Evolutionary conservation across 2,329 filamentous ascomycete species (phyloP), one percentile per base, ranked within the genome.

Genomic region (Ophiocordyceps sinensis): DNA sequence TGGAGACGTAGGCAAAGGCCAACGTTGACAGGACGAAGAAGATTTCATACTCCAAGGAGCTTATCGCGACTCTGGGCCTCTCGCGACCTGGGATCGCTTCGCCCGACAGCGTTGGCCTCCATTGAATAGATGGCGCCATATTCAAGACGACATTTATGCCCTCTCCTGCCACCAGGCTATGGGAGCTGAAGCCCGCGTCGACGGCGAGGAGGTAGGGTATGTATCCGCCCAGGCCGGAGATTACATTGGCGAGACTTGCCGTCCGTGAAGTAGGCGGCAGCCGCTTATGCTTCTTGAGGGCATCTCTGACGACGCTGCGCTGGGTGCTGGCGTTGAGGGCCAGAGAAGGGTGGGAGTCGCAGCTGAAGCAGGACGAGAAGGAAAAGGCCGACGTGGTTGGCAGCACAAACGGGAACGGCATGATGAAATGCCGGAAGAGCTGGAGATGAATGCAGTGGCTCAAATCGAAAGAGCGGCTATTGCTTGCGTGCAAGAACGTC

Each of bases 321-420:
- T 85, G 78, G 9, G 85, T 89, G 49, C 87, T 88, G 19, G 86
- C 81, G 41, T 76, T 75, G 51, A 89, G 75, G 21, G 87, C 85
- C 35, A 98, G 71, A 1, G 89, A 94, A 4, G 91, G 89, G 61
- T 96, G 89, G 3, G 85, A 86, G 48, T 79, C 75, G 53, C 83
- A 89, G 51, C 66, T 73, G 61, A 94, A 81, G 60, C 71, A 82
- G 31, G 80, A 70, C 19, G 84, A 82, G 57, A 94, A 89, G 40
- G 84, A 80, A 55, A 94, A 81, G 41, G 82, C 76, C 29, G 87
- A 94, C 5, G 89, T 95, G 1, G 89, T 96, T 2, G 91, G 88
- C 28, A 96, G 76, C 11, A 75, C 66, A 55, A 94, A 95, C 12
- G 84, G 82, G 57, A 85, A 96, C 28, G 89, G 88, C 91, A 96